Percentiles rank a stretch among this genome's conserved stretches.
Evolutionary conservation across 352 stramenopile genomes (phyloP).

Genomic region (Globisporangium abappressorium): DNA sequence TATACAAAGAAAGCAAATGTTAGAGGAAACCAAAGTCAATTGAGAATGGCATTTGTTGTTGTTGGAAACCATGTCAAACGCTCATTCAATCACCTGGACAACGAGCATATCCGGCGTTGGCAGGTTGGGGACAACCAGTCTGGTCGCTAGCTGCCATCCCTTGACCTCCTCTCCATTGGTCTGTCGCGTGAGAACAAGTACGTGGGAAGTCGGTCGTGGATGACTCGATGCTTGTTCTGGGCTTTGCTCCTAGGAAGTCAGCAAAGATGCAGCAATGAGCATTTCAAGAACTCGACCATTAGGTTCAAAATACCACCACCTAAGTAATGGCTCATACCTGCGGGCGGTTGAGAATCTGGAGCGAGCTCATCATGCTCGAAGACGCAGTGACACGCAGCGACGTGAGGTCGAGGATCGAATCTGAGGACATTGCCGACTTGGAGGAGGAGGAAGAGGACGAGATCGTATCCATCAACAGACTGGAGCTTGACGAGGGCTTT

Average conservation of each 20-base stretch:
- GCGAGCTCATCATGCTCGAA: slow-evolving; percentile 26
- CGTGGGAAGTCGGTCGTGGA: slow-evolving; percentile 22
- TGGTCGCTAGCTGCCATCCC: slow-evolving; percentile 23
- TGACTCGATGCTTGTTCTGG: background rate
- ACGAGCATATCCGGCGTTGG: slow-evolving; percentile 36
- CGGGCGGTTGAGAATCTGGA: slow-evolving; percentile 30
- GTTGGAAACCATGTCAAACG: background rate
- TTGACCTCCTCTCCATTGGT: background rate
- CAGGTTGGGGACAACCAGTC: slow-evolving; percentile 26
- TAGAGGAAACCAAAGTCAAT: background rate
- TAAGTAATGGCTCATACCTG: background rate
- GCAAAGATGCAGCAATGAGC: background rate
- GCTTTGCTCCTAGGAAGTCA: slow-evolving; percentile 2
- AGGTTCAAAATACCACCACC: no score
- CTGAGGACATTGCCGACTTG: background rate
- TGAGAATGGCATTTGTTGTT: background rate
- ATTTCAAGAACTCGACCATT: background rate
- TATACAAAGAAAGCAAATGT: slow-evolving; percentile 8
- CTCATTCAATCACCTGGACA: slow-evolving; percentile 33
- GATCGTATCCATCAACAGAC: background rate
- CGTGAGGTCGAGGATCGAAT: slow-evolving; percentile 34
- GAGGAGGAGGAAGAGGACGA: slow-evolving; percentile 4
- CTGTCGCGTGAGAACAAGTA: slow-evolving; percentile 23
- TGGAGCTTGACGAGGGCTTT: background rate
- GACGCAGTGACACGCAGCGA: slow-evolving; percentile 31